Conservation (phyloP, 768 basidiomycete genomes). For the Phaeotremella fagi region DNA sequence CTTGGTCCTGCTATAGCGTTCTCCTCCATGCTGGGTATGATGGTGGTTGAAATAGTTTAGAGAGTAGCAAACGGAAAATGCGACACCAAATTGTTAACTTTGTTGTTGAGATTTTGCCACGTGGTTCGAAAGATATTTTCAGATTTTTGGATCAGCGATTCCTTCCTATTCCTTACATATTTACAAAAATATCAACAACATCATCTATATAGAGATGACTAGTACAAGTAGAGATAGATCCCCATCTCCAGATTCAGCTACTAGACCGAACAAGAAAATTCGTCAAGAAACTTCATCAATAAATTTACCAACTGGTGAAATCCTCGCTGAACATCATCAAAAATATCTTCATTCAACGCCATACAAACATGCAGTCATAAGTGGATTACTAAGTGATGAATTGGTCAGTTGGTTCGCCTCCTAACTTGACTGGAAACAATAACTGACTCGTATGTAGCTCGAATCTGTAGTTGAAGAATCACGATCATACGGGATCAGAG, state of each 20-base stretch:
- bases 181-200: neutral
- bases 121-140: neutral
- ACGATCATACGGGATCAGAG: constrained; percentile 40
- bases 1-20: neutral
- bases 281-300: constrained; percentile 8
- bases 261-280: neutral
- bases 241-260: neutral
- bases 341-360: constrained; percentile 62
- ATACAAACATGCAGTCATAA: constrained; percentile 76
- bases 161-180: neutral
- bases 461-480: constrained; percentile 46
- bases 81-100: no score
- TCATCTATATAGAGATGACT: no score
- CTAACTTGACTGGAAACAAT: neutral
- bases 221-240: neutral
- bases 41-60: no score
- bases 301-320: constrained; percentile 7
- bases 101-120: no score
- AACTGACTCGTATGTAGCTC: constrained; percentile 24
- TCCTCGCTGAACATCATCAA: constrained; percentile 25
- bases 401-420: constrained; percentile 55
- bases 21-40: no score
- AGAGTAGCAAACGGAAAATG: no score
- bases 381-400: constrained; percentile 76
- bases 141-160: neutral